Evolutionary conservation across 257 asterid genomes (phyloP), one percentile per base, ranked within the genome.

Genomic region (Solanum arcanum): DNA sequence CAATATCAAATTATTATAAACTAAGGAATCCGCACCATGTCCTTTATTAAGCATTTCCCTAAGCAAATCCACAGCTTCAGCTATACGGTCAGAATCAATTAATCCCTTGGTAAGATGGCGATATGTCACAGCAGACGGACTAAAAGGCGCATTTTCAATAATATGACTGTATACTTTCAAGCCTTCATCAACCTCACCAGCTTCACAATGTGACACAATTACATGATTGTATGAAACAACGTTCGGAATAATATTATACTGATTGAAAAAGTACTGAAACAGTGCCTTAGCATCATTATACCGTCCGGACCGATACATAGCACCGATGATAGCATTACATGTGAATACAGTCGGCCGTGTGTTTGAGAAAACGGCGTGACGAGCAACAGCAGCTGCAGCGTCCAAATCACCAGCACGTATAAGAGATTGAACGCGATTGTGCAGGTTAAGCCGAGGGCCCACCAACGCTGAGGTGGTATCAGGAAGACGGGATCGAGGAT

Each of bases 361-460:
- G n/a, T 83, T 88, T 46, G 94, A 95, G 88, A 88, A 96, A 9
- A 95, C 98, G 9, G 98, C 89, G 16, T 94, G 98, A 5, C 98
- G 97, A 69, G 97, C 98, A 20, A 91, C 56, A 9, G 93, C 94
- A 3, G 98, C 94, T 52, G 98, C 98, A 2, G 95, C 87, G 27
- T 95, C 98, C 86, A 95, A 96, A 84, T 96, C 99, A 0, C 93
- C 94, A 8, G 98, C 99, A 1, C 98, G 98, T 81, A 95, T 95
- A 21, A 97, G 97, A 42, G 97, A 92, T 86, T 95, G 98, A 20
- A 96, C 99, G 10, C 98, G 98, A 90, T 96, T 97, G 93, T 97
- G 99, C 42, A 97, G 94, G 90, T 92, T 93, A 87, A 95, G 98
- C 18, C 98, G 95, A 52, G 90, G 92, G 15, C 99, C 99, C 5